Conservation (phyloP, 1,284 basidiomycete species). For the Marasmius oreades region DNA sequence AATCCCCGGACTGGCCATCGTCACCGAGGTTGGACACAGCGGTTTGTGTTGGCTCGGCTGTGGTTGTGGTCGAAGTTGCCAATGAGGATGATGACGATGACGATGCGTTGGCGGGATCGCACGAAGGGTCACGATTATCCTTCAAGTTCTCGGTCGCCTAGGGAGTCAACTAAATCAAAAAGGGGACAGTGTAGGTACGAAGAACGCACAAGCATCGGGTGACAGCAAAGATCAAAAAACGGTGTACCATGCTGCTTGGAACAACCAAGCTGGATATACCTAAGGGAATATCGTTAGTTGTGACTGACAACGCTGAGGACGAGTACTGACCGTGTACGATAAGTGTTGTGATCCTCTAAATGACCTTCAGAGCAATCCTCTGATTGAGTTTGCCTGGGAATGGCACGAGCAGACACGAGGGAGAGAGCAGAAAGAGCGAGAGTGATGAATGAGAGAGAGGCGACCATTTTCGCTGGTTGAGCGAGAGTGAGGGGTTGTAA, state of each 20-base stretch:
- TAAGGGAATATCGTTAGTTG: background rate
- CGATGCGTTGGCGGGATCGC: slow-evolving; percentile 31
- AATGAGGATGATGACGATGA: slow-evolving; percentile 18
- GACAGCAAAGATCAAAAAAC: slow-evolving; percentile 61
- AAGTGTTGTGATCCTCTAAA: slow-evolving; percentile 57
- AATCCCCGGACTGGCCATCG: slow-evolving; percentile 17
- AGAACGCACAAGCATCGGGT: slow-evolving; percentile 43
- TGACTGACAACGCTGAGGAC: too few relatives aligned
- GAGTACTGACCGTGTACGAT: slow-evolving; percentile 48
- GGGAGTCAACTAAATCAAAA: background rate
- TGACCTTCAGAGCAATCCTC: slow-evolving; percentile 38
- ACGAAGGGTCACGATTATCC: slow-evolving; percentile 48
- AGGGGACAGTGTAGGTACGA: background rate
- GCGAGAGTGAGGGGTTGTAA: slow-evolving; percentile 8
- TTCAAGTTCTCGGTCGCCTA: slow-evolving; percentile 47
- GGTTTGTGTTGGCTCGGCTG: slow-evolving; percentile 8
- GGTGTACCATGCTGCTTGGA: slow-evolving; percentile 55
- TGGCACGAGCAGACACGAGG: slow-evolving; percentile 37
- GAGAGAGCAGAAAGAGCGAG: slow-evolving; percentile 45
- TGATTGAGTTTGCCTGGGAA: slow-evolving; percentile 44
- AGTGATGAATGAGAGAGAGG: slow-evolving; percentile 41
- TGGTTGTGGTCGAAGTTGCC: background rate
- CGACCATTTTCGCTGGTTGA: slow-evolving; percentile 37
- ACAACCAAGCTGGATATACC: slow-evolving; percentile 57
- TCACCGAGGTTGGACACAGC: slow-evolving; percentile 16